Evolutionary conservation across 805 yeast genomes (phyloP).

Genomic region (Metschnikowia cubensis): DNA sequence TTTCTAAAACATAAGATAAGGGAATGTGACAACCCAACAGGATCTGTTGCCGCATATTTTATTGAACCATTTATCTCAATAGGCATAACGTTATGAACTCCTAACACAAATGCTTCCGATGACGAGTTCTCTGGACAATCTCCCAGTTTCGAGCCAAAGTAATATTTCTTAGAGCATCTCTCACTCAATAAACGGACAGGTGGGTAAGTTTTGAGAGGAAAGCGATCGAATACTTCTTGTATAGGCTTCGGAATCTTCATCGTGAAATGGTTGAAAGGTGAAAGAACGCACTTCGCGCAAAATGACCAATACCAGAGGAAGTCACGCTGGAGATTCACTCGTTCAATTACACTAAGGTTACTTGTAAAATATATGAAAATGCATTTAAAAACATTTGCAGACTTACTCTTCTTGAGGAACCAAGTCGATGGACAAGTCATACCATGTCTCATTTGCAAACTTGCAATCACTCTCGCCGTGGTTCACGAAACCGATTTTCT

Average conservation of each 20-base stretch:
- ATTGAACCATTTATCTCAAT: slow-evolving; percentile 18
- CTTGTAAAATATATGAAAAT: neutral
- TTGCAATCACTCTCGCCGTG: slow-evolving; percentile 59
- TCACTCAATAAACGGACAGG: neutral
- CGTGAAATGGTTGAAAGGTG: slow-evolving; percentile 7
- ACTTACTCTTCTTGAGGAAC: slow-evolving; percentile 39
- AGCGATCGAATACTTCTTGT: slow-evolving; percentile 43
- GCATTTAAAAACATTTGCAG: neutral
- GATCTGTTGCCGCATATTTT: slow-evolving; percentile 51
- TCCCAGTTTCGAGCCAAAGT: neutral
- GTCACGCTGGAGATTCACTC: neutral
- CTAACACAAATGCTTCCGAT: slow-evolving; percentile 41
- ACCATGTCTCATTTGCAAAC: slow-evolving; percentile 60
- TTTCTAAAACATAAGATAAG: slow-evolving; percentile 46
- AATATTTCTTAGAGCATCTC: neutral
- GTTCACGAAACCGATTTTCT: slow-evolving; percentile 72
- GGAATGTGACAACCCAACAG: slow-evolving; percentile 47
- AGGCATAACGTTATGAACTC: slow-evolving; percentile 44
- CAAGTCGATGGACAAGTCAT: slow-evolving; percentile 49
- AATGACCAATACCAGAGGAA: neutral
- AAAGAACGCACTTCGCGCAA: neutral
- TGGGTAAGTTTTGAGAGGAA: slow-evolving; percentile 45
- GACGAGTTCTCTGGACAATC: neutral
- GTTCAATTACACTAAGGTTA: neutral
- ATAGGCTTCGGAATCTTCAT: slow-evolving; percentile 40